These are phyloP conservation scores for Xylaria arbuscula DNA, from an alignment of 2,329 filamentous ascomycete species.

Conservation along the genomic window DNA sequence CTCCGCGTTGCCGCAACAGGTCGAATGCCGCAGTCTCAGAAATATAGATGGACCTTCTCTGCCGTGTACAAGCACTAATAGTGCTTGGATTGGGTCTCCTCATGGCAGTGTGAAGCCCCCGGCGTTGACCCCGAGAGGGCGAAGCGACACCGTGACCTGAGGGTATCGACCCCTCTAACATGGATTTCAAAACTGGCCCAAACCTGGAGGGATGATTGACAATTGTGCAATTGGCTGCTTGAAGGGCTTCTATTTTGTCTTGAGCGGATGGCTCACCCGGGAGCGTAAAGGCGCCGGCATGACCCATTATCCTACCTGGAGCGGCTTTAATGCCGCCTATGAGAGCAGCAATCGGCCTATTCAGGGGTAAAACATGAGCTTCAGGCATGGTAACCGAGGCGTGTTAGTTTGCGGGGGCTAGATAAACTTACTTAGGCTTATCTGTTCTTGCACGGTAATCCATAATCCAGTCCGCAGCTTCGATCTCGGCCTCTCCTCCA, in stretches of 20 bases:
- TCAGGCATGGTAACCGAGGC: background rate
- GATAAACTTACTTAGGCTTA: slow-evolving; percentile 69
- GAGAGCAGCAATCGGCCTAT: slow-evolving; percentile 76
- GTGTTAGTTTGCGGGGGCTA: background rate
- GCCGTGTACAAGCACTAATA: slow-evolving; percentile 38
- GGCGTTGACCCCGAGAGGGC: slow-evolving; percentile 53
- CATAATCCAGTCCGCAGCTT: slow-evolving; percentile 78
- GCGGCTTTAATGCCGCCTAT: slow-evolving; percentile 75
- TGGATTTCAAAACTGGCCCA: slow-evolving; percentile 72
- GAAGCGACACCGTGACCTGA: slow-evolving; percentile 23
- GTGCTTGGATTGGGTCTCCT: slow-evolving; percentile 42
- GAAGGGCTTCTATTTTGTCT: slow-evolving; percentile 75
- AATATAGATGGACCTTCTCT: slow-evolving; percentile 66
- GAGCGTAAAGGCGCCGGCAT: slow-evolving; percentile 78
- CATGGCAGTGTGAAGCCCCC: slow-evolving; percentile 62
- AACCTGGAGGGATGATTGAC: slow-evolving; percentile 82
- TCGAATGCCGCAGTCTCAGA: slow-evolving; percentile 64
- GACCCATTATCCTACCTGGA: slow-evolving; percentile 77
- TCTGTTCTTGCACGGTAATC: slow-evolving; percentile 68
- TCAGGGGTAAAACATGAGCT: slow-evolving; percentile 17
- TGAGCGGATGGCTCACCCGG: slow-evolving; percentile 72
- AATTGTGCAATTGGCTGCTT: slow-evolving; percentile 73
- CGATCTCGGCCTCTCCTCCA: slow-evolving; percentile 75
- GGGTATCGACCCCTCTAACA: slow-evolving; percentile 58
- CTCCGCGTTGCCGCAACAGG: slow-evolving; percentile 63